Evolutionary conservation across 2,329 filamentous ascomycete genomes (phyloP).

Genomic region (Aspergillus sergii): DNA sequence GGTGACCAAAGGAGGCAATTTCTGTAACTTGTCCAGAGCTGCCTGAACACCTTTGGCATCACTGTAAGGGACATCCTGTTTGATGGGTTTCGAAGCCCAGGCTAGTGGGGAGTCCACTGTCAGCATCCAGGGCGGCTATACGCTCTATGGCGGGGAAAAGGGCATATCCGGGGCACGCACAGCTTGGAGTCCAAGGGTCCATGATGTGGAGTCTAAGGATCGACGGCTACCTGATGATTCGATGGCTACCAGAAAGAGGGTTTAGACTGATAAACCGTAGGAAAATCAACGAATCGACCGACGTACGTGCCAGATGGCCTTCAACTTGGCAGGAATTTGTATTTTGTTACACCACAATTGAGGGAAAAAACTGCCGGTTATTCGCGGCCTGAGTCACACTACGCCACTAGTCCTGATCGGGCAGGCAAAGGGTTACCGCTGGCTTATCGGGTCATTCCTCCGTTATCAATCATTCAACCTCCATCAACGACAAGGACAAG

Average conservation of each 20-base stretch:
- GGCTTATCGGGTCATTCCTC: background rate
- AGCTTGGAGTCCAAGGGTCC: constrained; percentile 21
- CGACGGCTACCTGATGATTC: constrained; percentile 1
- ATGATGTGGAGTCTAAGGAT: constrained; percentile 13
- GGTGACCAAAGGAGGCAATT: constrained; percentile 51
- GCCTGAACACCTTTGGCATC: constrained; percentile 42
- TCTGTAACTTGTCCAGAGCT: constrained; percentile 46
- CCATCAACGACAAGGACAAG: background rate
- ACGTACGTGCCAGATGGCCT: background rate
- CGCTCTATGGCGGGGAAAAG: background rate
- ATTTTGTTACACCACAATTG: background rate
- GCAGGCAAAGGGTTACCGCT: background rate
- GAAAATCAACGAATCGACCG: background rate
- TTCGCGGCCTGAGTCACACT: constrained; percentile 19
- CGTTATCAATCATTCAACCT: background rate
- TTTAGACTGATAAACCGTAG: background rate
- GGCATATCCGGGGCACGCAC: constrained; percentile 13
- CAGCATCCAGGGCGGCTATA: background rate
- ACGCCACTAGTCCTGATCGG: background rate
- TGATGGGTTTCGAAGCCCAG: constrained; percentile 29
- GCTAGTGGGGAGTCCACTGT: constrained; percentile 11
- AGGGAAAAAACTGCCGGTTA: constrained; percentile 15
- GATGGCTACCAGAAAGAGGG: background rate
- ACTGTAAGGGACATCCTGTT: constrained; percentile 42
- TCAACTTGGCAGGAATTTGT: background rate